Percentiles rank a stretch among this genome's conserved stretches.
These are phyloP conservation scores for Rhododendron williamsianum DNA, from an alignment of 148 eudicot species.

Conservation along the genomic window DNA sequence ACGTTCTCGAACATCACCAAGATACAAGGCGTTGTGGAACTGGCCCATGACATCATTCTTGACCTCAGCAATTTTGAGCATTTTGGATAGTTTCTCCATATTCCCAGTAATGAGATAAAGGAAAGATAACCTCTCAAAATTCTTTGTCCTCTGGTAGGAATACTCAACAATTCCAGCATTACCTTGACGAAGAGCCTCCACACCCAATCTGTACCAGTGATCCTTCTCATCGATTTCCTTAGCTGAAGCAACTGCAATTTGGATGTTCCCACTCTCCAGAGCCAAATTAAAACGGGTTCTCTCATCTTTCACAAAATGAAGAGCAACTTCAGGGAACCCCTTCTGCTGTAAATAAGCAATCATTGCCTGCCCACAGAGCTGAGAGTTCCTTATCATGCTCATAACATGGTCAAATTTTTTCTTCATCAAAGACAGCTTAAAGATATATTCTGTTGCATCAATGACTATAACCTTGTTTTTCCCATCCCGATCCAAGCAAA, in stretches of 20 bases:
- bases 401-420: conserved; percentile 86
- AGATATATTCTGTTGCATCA: conserved; percentile 82
- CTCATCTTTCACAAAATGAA: conserved; percentile 92
- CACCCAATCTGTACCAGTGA: conserved; percentile 72
- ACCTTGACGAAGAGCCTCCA: conserved; percentile 89
- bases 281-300: conserved; percentile 68
- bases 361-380: conserved; percentile 95
- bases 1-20: conserved; percentile 66
- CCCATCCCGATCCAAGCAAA: conserved; percentile 91
- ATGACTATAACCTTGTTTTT: conserved; percentile 63
- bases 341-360: conserved; percentile 98
- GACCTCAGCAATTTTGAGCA: conserved; percentile 82
- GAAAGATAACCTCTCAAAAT: conserved; percentile 75
- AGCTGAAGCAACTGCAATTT: conserved; percentile 73
- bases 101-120: conserved; percentile 73
- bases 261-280: conserved; percentile 67
- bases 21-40: conserved; percentile 72
- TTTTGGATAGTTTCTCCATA: conserved; percentile 54
- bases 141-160: conserved; percentile 73
- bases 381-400: conserved; percentile 89
- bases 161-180: conserved; percentile 78
- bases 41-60: conserved; percentile 86
- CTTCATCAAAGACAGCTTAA: conserved; percentile 70
- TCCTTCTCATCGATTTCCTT: conserved; percentile 78
- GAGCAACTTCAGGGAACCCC: conserved; percentile 98